These are phyloP conservation scores for Claviceps arundinis DNA, from an alignment of 2,329 filamentous ascomycete species.

Conservation along the genomic window DNA sequence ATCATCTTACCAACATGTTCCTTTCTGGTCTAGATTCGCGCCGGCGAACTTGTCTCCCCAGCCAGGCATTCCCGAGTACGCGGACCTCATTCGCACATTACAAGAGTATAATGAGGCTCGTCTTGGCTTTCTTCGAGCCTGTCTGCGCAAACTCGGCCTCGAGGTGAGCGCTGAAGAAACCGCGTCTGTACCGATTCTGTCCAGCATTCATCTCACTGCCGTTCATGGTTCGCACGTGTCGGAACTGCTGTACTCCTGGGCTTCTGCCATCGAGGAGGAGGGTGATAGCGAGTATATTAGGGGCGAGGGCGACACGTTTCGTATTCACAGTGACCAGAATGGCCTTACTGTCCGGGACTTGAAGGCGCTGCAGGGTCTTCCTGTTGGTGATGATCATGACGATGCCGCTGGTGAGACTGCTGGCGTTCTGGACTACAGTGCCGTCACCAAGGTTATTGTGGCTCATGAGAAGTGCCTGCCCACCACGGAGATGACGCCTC, in stretches of 20 bases:
- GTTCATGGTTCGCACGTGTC: conserved; percentile 49
- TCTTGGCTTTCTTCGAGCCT: conserved; percentile 63
- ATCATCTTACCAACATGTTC: conserved; percentile 4
- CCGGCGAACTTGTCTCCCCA: conserved; percentile 61
- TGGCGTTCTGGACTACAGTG: conserved; percentile 61
- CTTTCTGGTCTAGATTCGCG: conserved; percentile 52
- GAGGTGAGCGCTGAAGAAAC: conserved; percentile 54
- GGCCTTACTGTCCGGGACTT: conserved; percentile 38
- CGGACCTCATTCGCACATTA: conserved; percentile 54
- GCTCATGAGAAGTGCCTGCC: conserved; percentile 58
- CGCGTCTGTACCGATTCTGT: conserved; percentile 62
- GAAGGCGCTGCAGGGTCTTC: conserved; percentile 40
- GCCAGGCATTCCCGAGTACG: conserved; percentile 54
- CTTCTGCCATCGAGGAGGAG: conserved; percentile 53
- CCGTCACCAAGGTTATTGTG: conserved; percentile 59
- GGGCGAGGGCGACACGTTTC: conserved; percentile 73
- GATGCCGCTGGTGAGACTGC: conserved; percentile 23
- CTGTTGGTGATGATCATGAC: conserved; percentile 11
- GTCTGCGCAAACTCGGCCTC: conserved; percentile 70
- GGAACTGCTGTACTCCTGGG: conserved; percentile 52
- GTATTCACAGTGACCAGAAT: conserved; percentile 53
- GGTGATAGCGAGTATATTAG: conserved; percentile 59
- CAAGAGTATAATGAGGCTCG: conserved; percentile 56
- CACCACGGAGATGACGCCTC: conserved; percentile 59
- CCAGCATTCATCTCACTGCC: conserved; percentile 70